phyloP scores from a whole-genome alignment of 1,139 yeast genomes.

The Oligophagozyma castellii region DNA sequence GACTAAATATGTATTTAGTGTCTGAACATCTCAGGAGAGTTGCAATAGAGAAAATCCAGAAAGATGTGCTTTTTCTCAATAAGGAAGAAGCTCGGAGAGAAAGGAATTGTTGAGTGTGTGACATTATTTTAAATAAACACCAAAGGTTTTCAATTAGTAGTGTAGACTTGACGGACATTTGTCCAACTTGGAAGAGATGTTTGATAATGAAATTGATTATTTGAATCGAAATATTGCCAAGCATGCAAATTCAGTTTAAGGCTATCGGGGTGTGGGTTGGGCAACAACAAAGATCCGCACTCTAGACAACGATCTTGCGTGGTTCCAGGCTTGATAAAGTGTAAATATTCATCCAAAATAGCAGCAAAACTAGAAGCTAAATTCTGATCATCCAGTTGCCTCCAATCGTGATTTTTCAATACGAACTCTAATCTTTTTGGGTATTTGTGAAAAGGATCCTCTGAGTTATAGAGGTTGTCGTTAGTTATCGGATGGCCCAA shows the following conservation, averaged over 20 bases:
- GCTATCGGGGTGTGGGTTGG: slow-evolving; percentile 28
- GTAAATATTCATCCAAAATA: slow-evolving; percentile 14
- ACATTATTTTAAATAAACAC: too few species aligned
- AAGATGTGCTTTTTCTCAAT: too few species aligned
- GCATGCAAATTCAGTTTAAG: slow-evolving; percentile 48
- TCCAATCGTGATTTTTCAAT: slow-evolving; percentile 59
- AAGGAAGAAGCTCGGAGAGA: background rate
- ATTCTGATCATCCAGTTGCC: slow-evolving; percentile 33
- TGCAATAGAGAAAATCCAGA: too few species aligned
- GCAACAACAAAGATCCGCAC: slow-evolving; percentile 33
- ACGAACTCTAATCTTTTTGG: slow-evolving; percentile 16
- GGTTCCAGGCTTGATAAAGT: slow-evolving; percentile 6
- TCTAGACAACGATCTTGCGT: slow-evolving; percentile 26
- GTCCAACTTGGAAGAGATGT: slow-evolving; percentile 76
- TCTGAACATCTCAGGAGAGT: too few species aligned
- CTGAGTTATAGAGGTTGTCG: slow-evolving; percentile 48
- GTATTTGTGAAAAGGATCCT: too few species aligned
- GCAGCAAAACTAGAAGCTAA: slow-evolving; percentile 16
- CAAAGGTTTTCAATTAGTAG: too few species aligned
- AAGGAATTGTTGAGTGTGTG: background rate
- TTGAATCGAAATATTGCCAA: slow-evolving; percentile 29
- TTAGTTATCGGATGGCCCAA: slow-evolving; percentile 57
- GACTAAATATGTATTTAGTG: too few species aligned
- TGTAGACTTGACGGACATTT: too few species aligned
- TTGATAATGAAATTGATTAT: slow-evolving; percentile 43